These are phyloP conservation scores for Gnomoniopsis sp. DNA, from an alignment of 2,329 filamentous ascomycete species.

Conservation along the genomic window DNA sequence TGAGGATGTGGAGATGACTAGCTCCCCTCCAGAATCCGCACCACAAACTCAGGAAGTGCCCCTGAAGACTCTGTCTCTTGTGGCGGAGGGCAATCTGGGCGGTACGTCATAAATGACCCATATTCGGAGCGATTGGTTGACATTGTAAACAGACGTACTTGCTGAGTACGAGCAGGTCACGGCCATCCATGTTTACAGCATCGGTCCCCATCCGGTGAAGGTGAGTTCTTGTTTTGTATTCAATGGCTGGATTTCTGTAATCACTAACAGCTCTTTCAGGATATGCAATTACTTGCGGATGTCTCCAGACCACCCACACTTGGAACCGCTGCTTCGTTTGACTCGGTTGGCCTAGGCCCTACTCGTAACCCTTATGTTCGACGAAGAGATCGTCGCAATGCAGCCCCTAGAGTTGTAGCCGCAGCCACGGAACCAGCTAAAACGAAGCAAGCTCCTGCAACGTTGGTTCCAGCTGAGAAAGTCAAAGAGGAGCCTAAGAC, in stretches of 20 bases:
- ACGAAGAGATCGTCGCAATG: slow-evolving; percentile 41
- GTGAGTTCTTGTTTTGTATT: slow-evolving; percentile 31
- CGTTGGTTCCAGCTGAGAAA: slow-evolving; percentile 22
- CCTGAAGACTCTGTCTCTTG: slow-evolving; percentile 61
- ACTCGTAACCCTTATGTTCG: slow-evolving; percentile 71
- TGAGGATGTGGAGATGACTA: slow-evolving; percentile 67
- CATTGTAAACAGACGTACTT: slow-evolving; percentile 54
- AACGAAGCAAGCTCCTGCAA: slow-evolving; percentile 27
- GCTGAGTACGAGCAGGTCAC: slow-evolving; percentile 67
- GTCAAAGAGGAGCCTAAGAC: slow-evolving; percentile 35
- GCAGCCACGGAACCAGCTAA: slow-evolving; percentile 28
- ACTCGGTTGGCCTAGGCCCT: slow-evolving; percentile 65
- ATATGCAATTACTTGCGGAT: slow-evolving; percentile 70
- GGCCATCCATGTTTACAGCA: slow-evolving; percentile 83
- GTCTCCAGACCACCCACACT: slow-evolving; percentile 63
- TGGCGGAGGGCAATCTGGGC: slow-evolving; percentile 69
- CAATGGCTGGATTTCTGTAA: background rate
- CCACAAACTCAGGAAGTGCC: slow-evolving; percentile 47
- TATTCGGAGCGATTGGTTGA: slow-evolving; percentile 9
- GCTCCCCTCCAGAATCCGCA: slow-evolving; percentile 58
- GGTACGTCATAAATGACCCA: slow-evolving; percentile 37
- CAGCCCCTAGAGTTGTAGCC: slow-evolving; percentile 25
- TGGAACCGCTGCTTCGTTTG: slow-evolving; percentile 52
- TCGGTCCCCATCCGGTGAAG: slow-evolving; percentile 68
- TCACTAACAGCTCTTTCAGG: slow-evolving; percentile 26